These are phyloP conservation scores for Phytopythium montanum DNA, from an alignment of 352 stramenopile genomes.

Conservation along the genomic window DNA sequence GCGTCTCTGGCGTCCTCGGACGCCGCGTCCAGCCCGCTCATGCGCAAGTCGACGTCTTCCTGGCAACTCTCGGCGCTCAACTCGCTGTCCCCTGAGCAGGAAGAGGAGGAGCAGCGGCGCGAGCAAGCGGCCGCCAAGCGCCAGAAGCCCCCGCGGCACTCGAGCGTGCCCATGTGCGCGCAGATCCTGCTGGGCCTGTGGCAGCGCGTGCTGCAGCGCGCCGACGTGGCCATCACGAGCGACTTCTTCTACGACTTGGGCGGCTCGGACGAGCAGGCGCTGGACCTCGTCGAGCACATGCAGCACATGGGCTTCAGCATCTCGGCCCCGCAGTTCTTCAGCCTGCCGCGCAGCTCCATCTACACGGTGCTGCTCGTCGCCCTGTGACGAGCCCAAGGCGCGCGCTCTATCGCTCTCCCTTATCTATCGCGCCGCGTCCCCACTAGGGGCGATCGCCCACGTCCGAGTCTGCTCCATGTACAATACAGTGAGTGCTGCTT, in stretches of 20 bases:
- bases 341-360: constrained; percentile 65
- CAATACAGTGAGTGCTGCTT: not conserved
- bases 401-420: not conserved
- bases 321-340: constrained; percentile 54
- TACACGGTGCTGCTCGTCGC: constrained; percentile 62
- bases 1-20: not conserved
- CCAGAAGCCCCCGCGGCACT: constrained; percentile 60
- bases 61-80: constrained; percentile 39
- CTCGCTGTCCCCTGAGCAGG: constrained; percentile 18
- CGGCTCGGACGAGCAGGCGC: constrained; percentile 52
- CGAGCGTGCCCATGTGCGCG: constrained; percentile 60
- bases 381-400: constrained; percentile 29
- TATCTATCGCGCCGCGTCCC: not conserved
- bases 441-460: too few species aligned
- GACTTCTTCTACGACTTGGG: constrained; percentile 67
- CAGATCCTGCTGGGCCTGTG: constrained; percentile 64
- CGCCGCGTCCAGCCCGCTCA: constrained; percentile 1
- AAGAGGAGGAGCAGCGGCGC: constrained; percentile 23
- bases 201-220: constrained; percentile 55
- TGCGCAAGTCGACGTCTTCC: constrained; percentile 60
- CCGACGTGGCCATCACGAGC: constrained; percentile 53
- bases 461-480: constrained; percentile 2
- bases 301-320: constrained; percentile 62
- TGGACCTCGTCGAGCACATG: constrained; percentile 58
- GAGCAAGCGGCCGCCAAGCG: constrained; percentile 16